Evolutionary conservation across 805 yeast genomes (phyloP).

Genomic region (Candida jianshihensis): DNA sequence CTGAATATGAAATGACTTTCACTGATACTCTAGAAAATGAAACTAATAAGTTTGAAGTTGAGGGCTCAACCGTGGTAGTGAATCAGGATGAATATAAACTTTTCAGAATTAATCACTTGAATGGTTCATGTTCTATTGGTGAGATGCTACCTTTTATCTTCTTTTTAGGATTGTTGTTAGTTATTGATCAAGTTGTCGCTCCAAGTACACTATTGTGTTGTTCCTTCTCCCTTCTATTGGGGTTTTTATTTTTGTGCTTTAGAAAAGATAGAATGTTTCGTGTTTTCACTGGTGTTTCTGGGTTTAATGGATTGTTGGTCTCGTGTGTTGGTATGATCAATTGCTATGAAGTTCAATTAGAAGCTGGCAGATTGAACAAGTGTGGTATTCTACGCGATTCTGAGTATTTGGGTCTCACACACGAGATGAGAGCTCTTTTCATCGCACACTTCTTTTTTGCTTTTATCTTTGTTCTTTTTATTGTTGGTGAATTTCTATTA

Average conservation of each 20-base stretch:
- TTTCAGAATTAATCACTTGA: too few relatives aligned
- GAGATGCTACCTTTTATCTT: background rate
- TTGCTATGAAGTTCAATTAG: background rate
- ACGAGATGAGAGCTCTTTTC: too few relatives aligned
- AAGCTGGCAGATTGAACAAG: background rate
- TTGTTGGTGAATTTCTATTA: too few relatives aligned
- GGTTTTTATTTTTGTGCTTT: constrained; percentile 2
- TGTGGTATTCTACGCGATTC: background rate
- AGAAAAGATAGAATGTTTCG: background rate
- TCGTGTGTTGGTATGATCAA: constrained; percentile 2
- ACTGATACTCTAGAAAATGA: too few relatives aligned
- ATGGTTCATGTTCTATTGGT: background rate
- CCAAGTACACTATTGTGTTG: constrained; percentile 2
- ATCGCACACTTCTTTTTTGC: too few relatives aligned
- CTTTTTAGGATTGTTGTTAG: background rate
- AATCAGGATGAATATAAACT: too few relatives aligned
- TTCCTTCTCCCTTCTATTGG: constrained; percentile 2
- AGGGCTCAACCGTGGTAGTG: too few relatives aligned
- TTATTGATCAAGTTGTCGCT: constrained; percentile 1
- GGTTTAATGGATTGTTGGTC: constrained; percentile 3
- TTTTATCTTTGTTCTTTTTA: too few relatives aligned
- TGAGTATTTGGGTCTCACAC: too few relatives aligned
- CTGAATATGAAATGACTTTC: too few relatives aligned
- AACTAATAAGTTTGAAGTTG: too few relatives aligned
- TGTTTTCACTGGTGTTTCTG: background rate